Percentiles rank a stretch among this genome's conserved stretches.
Conservation (phyloP, 306 rosid genomes). For the Argentina anserina region DNA sequence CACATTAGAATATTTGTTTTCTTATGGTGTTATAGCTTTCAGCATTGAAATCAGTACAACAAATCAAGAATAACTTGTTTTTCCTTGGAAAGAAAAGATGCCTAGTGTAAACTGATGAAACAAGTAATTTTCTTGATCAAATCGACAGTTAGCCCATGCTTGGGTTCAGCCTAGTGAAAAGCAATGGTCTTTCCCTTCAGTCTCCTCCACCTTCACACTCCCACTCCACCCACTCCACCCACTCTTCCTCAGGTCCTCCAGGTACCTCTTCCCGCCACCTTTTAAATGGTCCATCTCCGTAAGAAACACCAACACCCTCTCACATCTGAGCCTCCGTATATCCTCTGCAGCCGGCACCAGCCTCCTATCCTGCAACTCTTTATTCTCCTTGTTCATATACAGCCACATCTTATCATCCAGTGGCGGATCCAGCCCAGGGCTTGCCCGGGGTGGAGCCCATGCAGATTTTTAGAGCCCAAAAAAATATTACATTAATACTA, state of each 20-base stretch:
- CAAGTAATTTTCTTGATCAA: slow-evolving; percentile 26
- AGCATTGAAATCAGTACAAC: too few species aligned
- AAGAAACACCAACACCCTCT: slow-evolving; percentile 34
- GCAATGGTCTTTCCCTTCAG: slow-evolving; percentile 29
- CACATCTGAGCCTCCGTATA: slow-evolving; percentile 32
- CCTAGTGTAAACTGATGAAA: slow-evolving; percentile 22
- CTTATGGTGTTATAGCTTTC: too few species aligned
- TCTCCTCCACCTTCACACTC: slow-evolving; percentile 38
- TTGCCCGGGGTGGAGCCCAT: too few species aligned
- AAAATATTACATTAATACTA: too few species aligned
- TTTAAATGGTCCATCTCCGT: slow-evolving; percentile 48
- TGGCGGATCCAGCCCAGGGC: too few species aligned
- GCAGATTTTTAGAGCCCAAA: too few species aligned
- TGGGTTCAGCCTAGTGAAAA: slow-evolving; percentile 30
- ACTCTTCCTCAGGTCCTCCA: slow-evolving; percentile 38
- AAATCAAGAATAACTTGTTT: too few species aligned
- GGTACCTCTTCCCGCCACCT: slow-evolving; percentile 21
- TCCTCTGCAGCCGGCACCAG: slow-evolving; percentile 43
- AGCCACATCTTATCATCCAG: too few species aligned
- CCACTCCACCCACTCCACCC: slow-evolving; percentile 60
- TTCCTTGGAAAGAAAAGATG: too few species aligned
- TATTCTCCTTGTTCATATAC: slow-evolving; percentile 34
- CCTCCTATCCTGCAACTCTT: slow-evolving; percentile 34
- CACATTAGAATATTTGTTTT: too few species aligned
- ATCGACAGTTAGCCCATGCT: slow-evolving; percentile 16